These are phyloP conservation scores for Pseudoneurospora amorphoporcata DNA, from an alignment of 495 filamentous ascomycete species.

Conservation along the genomic window DNA sequence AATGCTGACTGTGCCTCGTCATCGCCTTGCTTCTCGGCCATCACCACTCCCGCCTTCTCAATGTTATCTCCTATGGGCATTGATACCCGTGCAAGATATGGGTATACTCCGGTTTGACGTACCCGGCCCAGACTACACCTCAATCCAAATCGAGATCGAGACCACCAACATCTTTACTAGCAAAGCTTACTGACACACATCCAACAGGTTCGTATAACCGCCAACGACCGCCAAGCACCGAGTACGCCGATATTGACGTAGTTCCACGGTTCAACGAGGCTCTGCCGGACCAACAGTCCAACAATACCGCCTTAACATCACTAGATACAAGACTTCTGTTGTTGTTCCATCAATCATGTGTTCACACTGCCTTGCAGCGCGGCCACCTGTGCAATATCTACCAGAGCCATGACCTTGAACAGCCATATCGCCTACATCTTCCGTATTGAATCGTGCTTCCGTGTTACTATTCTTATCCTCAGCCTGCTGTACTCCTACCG, in stretches of 20 bases:
- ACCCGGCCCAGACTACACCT: neutral
- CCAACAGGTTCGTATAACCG: neutral
- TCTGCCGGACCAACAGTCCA: neutral
- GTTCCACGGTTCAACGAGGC: neutral
- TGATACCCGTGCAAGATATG: neutral
- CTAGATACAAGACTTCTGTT: neutral
- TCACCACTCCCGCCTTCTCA: neutral
- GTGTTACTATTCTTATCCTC: neutral
- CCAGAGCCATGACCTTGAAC: neutral
- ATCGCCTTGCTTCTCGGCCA: neutral
- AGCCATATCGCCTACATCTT: neutral
- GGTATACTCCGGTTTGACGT: neutral
- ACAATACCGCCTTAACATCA: neutral
- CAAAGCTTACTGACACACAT: neutral
- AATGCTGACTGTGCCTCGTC: neutral
- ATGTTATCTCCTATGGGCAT: neutral
- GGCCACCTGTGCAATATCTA: neutral
- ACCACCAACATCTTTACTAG: neutral
- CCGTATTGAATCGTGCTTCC: neutral
- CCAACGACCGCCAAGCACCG: neutral
- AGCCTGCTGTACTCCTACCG: neutral
- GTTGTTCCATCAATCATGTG: neutral
- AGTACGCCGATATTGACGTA: neutral
- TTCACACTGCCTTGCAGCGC: neutral
- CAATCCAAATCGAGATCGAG: neutral